A percentile compares a stretch with the other conserved stretches of the same genome.
Evolutionary conservation across 140 eudicot genomes (phyloP).

Genomic region (Senecio squalidus): DNA sequence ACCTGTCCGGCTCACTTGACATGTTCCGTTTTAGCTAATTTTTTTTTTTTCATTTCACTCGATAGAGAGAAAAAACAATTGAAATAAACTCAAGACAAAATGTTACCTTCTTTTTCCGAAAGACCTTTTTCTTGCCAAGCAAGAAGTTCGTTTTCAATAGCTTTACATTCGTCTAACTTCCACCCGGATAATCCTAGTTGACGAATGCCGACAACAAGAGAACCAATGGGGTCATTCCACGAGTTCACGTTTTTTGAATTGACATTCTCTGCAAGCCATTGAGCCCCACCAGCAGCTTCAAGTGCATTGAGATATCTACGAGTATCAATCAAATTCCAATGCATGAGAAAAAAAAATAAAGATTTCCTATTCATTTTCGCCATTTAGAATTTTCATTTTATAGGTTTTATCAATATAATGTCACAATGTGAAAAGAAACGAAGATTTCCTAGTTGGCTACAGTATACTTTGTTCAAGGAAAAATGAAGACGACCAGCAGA

Average conservation of each 20-base stretch:
- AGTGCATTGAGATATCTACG: constrained; percentile 75
- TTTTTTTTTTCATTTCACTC: too few relatives aligned
- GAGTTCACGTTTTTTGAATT: constrained; percentile 44
- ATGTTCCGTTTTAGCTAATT: too few relatives aligned
- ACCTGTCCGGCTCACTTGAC: too few relatives aligned
- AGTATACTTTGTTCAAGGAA: neutral
- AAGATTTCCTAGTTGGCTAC: neutral
- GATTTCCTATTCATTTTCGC: neutral
- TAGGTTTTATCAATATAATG: constrained; percentile 12
- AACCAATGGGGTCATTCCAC: constrained; percentile 67
- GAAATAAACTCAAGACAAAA: neutral
- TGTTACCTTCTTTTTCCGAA: constrained; percentile 64
- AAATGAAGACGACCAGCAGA: neutral
- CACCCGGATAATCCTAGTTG: constrained; percentile 97
- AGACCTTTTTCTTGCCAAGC: constrained; percentile 88
- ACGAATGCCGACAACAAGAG: constrained; percentile 63
- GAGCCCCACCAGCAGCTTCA: constrained; percentile 81
- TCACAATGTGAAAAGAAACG: neutral
- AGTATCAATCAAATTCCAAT: constrained; percentile 9
- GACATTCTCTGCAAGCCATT: constrained; percentile 57
- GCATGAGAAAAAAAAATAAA: constrained; percentile 1
- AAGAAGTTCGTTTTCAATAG: constrained; percentile 66
- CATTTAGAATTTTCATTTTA: constrained; percentile 9
- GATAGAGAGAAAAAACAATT: neutral
- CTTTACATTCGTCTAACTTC: constrained; percentile 79